Evolutionary conservation across 257 asterid genomes (phyloP), one percentile per base, ranked within the genome.

Genomic region (Salvia rosmarinus): DNA sequence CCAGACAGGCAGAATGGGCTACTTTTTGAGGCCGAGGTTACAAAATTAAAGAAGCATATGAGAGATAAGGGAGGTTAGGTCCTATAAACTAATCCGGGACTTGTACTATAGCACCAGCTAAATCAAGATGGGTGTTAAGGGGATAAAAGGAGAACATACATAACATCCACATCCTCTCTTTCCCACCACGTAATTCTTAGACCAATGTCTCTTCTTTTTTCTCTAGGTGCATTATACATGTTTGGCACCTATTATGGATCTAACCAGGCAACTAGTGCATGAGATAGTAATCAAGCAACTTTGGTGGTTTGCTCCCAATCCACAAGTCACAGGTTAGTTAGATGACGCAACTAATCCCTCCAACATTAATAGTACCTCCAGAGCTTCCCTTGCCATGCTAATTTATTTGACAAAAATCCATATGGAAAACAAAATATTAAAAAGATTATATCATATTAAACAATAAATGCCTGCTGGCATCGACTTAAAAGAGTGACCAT

Each of bases 381-480:
- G 50, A 51, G 66, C 71, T 50, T 58, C 51, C 4, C 42, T n/a
- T 17, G 68, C 49, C 12, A 55, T 3, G 61, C 61, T 23, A 21
- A 1, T 32, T 32, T 34, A 32, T 3, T 58, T 32, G 47, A 34
- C 9, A 59, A 34, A 34, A 14, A 34, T 57, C 9, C 20, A 68
- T 58, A 77, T 44, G 7, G 28, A 64, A 55, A 69, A 12, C 21
- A 17, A 20, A 6, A 11, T 14, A 44, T 19, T 56, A 35, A 44
- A 44, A 54, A 56, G 66, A 44, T 50, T 13, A 47, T 58, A 70
- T 64, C 50, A 34, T 46, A n/a, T 39, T 75, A 23, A 37, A 59
- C 39, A 25, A 56, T 37, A 54, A n/a, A 19, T 28, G 2, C 11
- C 50, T 10, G 59, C 49, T 21, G 56, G 46, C 39, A 34, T 19